Percentiles rank a stretch among this genome's conserved stretches.
phyloP scores from a whole-genome alignment of 192 early-diverging fungal genomes.

The Backusella australiensis region DNA sequence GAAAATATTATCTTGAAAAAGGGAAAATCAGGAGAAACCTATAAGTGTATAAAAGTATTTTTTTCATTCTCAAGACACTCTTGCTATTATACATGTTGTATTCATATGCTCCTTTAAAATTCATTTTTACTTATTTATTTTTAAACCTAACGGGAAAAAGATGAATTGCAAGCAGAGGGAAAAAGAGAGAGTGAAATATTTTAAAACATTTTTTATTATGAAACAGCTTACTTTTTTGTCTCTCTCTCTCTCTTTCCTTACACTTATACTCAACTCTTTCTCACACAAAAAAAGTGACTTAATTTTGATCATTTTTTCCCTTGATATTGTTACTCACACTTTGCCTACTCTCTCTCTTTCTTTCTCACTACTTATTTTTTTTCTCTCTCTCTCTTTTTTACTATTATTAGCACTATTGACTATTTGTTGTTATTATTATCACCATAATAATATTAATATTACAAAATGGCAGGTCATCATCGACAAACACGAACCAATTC shows the following conservation, averaged over 20 bases:
- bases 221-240: not conserved
- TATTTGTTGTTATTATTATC: not conserved
- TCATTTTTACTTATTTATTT: not conserved
- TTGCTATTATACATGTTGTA: not conserved
- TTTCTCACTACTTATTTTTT: not conserved
- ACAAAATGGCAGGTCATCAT: slow-evolving; percentile 8
- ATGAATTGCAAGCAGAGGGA: not conserved
- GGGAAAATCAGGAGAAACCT: slow-evolving; percentile 6
- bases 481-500: slow-evolving; percentile 18
- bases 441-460: not conserved
- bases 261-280: not conserved
- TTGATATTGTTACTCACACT: not conserved
- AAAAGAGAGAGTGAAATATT: not conserved
- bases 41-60: not conserved
- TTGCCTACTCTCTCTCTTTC: not conserved
- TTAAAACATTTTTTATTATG: not conserved
- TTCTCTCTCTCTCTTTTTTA: not conserved
- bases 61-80: not conserved
- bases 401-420: not conserved
- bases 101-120: not conserved
- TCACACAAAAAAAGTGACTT: slow-evolving; percentile 5
- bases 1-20: not conserved
- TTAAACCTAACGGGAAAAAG: not conserved
- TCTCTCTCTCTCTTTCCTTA: not conserved
- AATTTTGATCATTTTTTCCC: slow-evolving; percentile 9